phyloP scores from a whole-genome alignment of 768 basidiomycete species.

The Tricholoma matsutake region DNA sequence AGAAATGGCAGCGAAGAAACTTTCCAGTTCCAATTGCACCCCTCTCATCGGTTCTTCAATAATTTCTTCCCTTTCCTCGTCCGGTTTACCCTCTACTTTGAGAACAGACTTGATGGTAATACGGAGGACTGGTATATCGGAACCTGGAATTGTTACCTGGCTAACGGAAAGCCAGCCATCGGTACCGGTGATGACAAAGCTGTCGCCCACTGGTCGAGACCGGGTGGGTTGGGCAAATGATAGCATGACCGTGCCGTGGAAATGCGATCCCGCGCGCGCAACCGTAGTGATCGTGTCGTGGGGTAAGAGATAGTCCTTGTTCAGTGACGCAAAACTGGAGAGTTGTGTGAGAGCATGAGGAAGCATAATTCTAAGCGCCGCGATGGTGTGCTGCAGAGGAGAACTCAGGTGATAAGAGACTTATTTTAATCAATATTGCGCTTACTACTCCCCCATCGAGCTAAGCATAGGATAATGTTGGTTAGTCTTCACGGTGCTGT shows the following conservation, averaged over 20 bases:
- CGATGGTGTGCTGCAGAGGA: constrained; percentile 55
- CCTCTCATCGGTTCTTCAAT: constrained; percentile 50
- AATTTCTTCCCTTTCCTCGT: constrained; percentile 46
- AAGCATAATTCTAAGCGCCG: constrained; percentile 60
- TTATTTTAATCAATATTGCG: background rate
- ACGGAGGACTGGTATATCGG: constrained; percentile 24
- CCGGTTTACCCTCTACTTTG: constrained; percentile 34
- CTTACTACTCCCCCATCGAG: constrained; percentile 78
- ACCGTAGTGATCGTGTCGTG: constrained; percentile 74
- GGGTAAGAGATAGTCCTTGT: constrained; percentile 69
- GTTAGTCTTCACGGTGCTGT: constrained; percentile 5
- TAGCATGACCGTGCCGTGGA: constrained; percentile 60
- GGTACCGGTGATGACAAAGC: constrained; percentile 57
- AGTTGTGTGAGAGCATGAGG: constrained; percentile 51
- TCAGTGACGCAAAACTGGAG: constrained; percentile 63
- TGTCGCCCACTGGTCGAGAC: constrained; percentile 34
- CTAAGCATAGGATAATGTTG: constrained; percentile 28
- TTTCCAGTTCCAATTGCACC: constrained; percentile 52
- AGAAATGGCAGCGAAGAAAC: constrained; percentile 56
- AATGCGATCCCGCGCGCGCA: constrained; percentile 44
- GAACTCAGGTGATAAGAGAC: constrained; percentile 5
- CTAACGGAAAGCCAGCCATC: constrained; percentile 57
- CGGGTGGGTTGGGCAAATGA: constrained; percentile 57
- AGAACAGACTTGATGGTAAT: constrained; percentile 37
- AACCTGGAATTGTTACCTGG: constrained; percentile 24